These are phyloP conservation scores for Metschnikowia gruessii DNA, from an alignment of 805 yeast species.

Conservation along the genomic window DNA sequence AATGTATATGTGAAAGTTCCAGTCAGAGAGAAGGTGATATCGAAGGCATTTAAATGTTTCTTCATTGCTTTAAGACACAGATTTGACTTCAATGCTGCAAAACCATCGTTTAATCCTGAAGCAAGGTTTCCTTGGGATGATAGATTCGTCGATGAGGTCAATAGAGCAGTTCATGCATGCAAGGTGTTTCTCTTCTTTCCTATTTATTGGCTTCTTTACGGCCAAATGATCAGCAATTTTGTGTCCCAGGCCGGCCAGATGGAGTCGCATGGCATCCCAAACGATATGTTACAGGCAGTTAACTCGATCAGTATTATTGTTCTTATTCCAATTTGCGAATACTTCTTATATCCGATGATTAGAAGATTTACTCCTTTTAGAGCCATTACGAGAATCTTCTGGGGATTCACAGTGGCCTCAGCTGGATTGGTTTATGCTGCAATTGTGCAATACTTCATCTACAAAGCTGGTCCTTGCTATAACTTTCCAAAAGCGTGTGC, in stretches of 20 bases:
- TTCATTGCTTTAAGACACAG: conserved; percentile 13
- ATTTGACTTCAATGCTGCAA: conserved; percentile 14
- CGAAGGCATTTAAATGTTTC: conserved; percentile 11
- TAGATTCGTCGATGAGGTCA: conserved; percentile 15
- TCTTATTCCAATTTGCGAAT: conserved; percentile 16
- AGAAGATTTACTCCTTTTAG: conserved; percentile 17
- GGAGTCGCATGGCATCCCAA: conserved; percentile 19
- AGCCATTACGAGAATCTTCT: conserved; percentile 17
- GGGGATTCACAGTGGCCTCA: conserved; percentile 16
- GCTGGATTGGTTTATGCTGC: conserved; percentile 16
- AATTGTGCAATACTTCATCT: conserved; percentile 15
- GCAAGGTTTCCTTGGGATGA: conserved; percentile 15
- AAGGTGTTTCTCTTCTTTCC: conserved; percentile 18
- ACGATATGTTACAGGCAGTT: conserved; percentile 16
- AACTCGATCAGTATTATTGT: conserved; percentile 14
- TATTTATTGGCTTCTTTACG: conserved; percentile 18
- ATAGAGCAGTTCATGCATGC: conserved; percentile 15
- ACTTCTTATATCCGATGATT: conserved; percentile 14
- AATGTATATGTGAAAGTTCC: conserved; percentile 15
- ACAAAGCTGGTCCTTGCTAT: conserved; percentile 17
- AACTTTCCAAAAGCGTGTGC: conserved; percentile 12
- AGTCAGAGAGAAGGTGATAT: conserved; percentile 11
- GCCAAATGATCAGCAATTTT: conserved; percentile 17
- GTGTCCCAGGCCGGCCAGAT: conserved; percentile 19
- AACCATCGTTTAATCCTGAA: conserved; percentile 16